A percentile compares a stretch with the other conserved stretches of the same genome.
These are phyloP conservation scores for Stereocaulon alpinum DNA, from an alignment of 495 filamentous ascomycete genomes.

Conservation along the genomic window DNA sequence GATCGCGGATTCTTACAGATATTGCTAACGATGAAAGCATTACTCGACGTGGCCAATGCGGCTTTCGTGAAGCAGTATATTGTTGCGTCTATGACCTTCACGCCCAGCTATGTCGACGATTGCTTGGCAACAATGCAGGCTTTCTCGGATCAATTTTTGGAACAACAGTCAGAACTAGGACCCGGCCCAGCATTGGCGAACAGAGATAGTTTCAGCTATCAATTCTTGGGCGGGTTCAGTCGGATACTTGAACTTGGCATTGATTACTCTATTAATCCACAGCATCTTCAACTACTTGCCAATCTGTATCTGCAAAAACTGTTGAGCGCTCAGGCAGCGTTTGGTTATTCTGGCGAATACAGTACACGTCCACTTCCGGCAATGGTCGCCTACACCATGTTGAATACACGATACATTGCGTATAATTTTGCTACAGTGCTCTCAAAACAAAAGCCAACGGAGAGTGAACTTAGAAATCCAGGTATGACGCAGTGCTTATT, in stretches of 20 bases:
- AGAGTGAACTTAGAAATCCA: slow-evolving; percentile 53
- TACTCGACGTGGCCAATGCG: slow-evolving; percentile 28
- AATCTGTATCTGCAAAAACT: slow-evolving; percentile 57
- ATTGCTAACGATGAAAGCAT: slow-evolving; percentile 13
- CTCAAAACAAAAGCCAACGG: slow-evolving; percentile 32
- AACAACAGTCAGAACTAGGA: slow-evolving; percentile 27
- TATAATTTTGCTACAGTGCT: slow-evolving; percentile 54
- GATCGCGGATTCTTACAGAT: not conserved
- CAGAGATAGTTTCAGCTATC: slow-evolving; percentile 30
- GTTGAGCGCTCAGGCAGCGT: slow-evolving; percentile 57
- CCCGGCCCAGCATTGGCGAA: not conserved
- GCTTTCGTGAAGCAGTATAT: slow-evolving; percentile 52
- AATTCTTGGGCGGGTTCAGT: slow-evolving; percentile 55
- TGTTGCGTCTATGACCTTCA: slow-evolving; percentile 42
- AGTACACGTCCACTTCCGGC: slow-evolving; percentile 49
- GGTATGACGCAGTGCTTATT: slow-evolving; percentile 31
- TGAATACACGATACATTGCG: slow-evolving; percentile 62
- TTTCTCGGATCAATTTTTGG: slow-evolving; percentile 38
- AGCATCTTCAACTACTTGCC: slow-evolving; percentile 60
- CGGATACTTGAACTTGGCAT: slow-evolving; percentile 54
- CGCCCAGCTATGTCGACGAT: slow-evolving; percentile 54
- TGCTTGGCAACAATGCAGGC: slow-evolving; percentile 54
- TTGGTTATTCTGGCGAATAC: slow-evolving; percentile 53
- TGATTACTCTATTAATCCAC: slow-evolving; percentile 57
- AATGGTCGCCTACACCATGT: slow-evolving; percentile 61